Evolutionary conservation across 208 protist species (phyloP), one percentile per base, ranked within the genome.

Genomic region (Leishmania major): DNA sequence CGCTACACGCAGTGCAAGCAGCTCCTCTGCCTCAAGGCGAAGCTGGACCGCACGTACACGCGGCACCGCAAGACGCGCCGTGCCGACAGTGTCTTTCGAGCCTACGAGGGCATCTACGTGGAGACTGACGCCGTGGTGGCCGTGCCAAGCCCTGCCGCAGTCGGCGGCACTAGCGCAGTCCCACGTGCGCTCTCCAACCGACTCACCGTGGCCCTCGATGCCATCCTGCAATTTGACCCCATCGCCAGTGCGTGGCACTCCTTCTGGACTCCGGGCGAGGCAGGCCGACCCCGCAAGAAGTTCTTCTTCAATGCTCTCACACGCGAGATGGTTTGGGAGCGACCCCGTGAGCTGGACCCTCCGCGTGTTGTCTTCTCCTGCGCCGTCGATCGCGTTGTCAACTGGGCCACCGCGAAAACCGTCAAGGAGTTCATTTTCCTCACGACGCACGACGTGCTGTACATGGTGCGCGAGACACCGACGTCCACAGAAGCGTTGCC

Each of bases 101-200:
- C 92, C 45, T 97, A 91, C 84, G 73, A 87, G n/a, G 93, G 94
- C 25, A 86, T 94, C 62, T 95, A 97, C 79, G 69, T 96, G 35
- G 87, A 91, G 53, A 71, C 93, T 40, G 81, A 78, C 25, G 17
- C 78, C 28, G 75, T 91, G 69, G 75, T 88, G 77, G 84, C 79
- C 3, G 67, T 76, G 17, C 62, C 75, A 3, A 87, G 78, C 62
- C 15, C 77, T 7, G 64, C 60, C 13, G 57, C 83, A 62, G 75
- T 53, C 37, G 37, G 49, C 72, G 43, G 6, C 47, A 25, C 83
- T 62, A 75, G 45, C 43, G 79, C 76, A 67, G 82, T 86, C 31
- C 79, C 80, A 71, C 89, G 81, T 25, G 64, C 75, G 2, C 83
- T 84, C 13, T 82, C 88, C 13, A 87, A 88, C 60, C 84, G 75